phyloP scores from a whole-genome alignment of 768 basidiomycete species.

The Albatrellus ellisii region DNA sequence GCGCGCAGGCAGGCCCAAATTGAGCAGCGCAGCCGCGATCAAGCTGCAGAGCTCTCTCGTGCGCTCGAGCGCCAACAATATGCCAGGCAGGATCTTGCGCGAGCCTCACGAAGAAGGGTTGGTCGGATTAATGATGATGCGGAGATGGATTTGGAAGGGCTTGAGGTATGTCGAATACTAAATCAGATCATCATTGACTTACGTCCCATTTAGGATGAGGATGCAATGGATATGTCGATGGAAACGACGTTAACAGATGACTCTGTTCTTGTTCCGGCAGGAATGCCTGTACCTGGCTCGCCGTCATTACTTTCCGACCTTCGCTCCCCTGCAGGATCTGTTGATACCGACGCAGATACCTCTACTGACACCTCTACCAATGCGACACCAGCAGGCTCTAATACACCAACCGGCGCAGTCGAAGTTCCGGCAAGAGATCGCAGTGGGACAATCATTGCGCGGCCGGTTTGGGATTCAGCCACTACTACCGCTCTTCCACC shows the following conservation, averaged over 20 bases:
- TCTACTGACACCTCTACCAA: slow-evolving; percentile 50
- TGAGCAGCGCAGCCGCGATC: slow-evolving; percentile 47
- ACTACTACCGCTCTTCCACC: slow-evolving; percentile 15
- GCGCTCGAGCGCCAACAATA: slow-evolving; percentile 38
- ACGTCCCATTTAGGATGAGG: slow-evolving; percentile 16
- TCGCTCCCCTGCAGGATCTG: slow-evolving; percentile 13
- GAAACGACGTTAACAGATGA: slow-evolving; percentile 11
- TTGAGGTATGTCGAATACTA: slow-evolving; percentile 3
- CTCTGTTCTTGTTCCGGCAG: slow-evolving; percentile 7
- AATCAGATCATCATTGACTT: not conserved
- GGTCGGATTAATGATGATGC: too few relatives aligned
- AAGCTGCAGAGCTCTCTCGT: slow-evolving; percentile 41
- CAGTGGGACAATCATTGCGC: slow-evolving; percentile 63
- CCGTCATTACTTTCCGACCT: slow-evolving; percentile 10
- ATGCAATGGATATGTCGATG: slow-evolving; percentile 11
- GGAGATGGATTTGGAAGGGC: not conserved
- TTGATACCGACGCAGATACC: slow-evolving; percentile 44
- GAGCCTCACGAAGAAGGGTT: slow-evolving; percentile 7
- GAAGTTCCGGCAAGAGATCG: slow-evolving; percentile 52
- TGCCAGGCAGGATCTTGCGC: slow-evolving; percentile 5
- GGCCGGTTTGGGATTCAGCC: slow-evolving; percentile 40
- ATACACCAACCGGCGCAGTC: slow-evolving; percentile 49
- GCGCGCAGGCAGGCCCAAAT: slow-evolving; percentile 43
- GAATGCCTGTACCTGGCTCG: slow-evolving; percentile 8
- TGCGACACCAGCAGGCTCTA: slow-evolving; percentile 43